These are phyloP conservation scores for Chenopodium quinoa DNA, from an alignment of 148 eudicot species.

Conservation along the genomic window DNA sequence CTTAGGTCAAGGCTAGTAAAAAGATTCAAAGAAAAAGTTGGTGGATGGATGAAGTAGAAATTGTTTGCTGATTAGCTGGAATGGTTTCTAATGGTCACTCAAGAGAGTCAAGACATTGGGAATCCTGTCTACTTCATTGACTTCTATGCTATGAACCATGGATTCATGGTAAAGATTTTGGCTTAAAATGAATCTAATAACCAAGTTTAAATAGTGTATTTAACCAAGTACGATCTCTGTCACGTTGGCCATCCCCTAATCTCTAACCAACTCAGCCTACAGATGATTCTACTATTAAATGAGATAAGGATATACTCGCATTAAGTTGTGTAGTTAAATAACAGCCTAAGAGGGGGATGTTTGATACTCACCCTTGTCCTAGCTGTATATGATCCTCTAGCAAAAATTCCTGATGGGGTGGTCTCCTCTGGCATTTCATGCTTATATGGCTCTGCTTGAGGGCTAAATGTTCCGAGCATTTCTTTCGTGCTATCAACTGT, in stretches of 20 bases:
- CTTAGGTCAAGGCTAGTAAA: too few species aligned
- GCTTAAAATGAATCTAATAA: neutral
- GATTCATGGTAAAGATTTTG: neutral
- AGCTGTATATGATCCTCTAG: constrained; percentile 86
- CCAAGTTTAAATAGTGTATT: neutral
- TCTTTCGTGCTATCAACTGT: constrained; percentile 75
- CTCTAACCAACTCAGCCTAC: neutral
- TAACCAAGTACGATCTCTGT: neutral
- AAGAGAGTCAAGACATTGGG: neutral
- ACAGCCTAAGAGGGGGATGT: neutral
- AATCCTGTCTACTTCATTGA: neutral
- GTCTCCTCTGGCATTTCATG: constrained; percentile 80
- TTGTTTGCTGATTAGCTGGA: neutral
- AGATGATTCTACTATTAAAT: neutral
- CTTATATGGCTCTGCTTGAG: constrained; percentile 67
- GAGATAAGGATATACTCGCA: neutral
- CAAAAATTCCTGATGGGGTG: constrained; percentile 87
- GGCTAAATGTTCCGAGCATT: constrained; percentile 91
- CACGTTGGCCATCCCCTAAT: neutral
- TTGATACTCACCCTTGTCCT: constrained; percentile 55
- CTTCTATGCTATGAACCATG: neutral
- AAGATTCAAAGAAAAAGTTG: too few species aligned
- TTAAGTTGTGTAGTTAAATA: neutral
- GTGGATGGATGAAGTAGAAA: neutral
- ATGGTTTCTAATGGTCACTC: neutral